Evolutionary conservation across 768 basidiomycete species (phyloP), one percentile per base, ranked within the genome.

Genomic region (Mycena albidolilacea): DNA sequence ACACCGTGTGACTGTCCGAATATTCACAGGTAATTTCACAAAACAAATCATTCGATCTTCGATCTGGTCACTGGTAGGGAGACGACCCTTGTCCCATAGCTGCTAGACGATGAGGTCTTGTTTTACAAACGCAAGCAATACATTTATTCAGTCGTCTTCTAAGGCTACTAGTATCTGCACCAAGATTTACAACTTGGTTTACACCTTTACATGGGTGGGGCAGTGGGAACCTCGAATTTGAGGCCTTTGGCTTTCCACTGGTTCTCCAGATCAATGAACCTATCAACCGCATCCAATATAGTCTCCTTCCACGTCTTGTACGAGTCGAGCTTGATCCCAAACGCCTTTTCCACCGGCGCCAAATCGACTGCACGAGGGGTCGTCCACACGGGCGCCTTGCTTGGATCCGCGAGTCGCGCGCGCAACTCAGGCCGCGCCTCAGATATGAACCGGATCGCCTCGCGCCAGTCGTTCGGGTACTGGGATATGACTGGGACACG

Each of bases 301-400:
- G 77, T 77, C 43, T 74, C 64, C 58, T 58, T 60, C 76, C 76
- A 75, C 30, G 73, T 68, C 44, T 59, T 70, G 50, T 70, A 68
- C 9, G 23, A 46, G 10, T 66, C 65, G 14, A 48, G 41, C n/a
- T 52, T 66, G 7, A 72, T 30, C 48, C 74, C 67, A 15, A 77
- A 77, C 78, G 77, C 78, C 77, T 58, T 50, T 75, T 70, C 79
- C 67, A 75, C 69, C 69, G 11, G 64, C 44, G 5, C 44, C 77
- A 71, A 70, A 69, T 44, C 76, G 72, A 77, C 61, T 70, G 78
- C 58, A 67, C 75, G 61, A 72, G 52, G 48, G 23, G 54, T 19
- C 10, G 60, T 21, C 69, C 66, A 73, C 23, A 54, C 15, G 2
- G 75, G 77, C 19, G 66, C 60, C 6, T 43, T 62, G 19, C 44